Conservation (phyloP, 305 asterid genomes). For the Salvia sclarea region DNA sequence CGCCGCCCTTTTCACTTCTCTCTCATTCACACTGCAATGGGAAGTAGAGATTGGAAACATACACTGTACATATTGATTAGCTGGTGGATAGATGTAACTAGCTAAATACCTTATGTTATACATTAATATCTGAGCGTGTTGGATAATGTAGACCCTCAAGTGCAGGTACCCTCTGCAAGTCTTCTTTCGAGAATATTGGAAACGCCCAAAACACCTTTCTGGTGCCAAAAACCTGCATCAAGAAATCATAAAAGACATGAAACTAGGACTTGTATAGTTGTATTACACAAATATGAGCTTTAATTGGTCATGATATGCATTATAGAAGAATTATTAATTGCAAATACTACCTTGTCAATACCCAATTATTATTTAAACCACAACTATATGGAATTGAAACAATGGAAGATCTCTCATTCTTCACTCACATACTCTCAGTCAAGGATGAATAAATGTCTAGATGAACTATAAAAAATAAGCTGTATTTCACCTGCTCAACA, state of each 20-base stretch:
- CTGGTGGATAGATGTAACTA: background rate
- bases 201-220: constrained; percentile 62
- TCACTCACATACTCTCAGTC: background rate
- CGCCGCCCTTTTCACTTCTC: too few species aligned
- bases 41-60: background rate
- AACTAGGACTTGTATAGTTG: background rate
- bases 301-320: background rate
- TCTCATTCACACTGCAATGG: too few species aligned
- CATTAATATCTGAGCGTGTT: constrained; percentile 43
- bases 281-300: background rate
- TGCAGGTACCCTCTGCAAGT: constrained; percentile 65
- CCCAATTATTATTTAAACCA: background rate
- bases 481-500: constrained; percentile 72
- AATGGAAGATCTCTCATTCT: background rate
- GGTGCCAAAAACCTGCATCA: constrained; percentile 64
- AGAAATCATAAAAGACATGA: background rate
- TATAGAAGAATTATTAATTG: background rate
- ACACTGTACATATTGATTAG: too few species aligned
- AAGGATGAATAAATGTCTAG: background rate
- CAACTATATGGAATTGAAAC: background rate
- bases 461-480: background rate
- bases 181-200: constrained; percentile 65
- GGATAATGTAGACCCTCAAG: constrained; percentile 72
- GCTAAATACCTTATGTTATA: constrained; percentile 47
- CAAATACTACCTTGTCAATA: background rate